Evolutionary conservation across 768 basidiomycete species (phyloP).

Genomic region (Termitomyces sp.): DNA sequence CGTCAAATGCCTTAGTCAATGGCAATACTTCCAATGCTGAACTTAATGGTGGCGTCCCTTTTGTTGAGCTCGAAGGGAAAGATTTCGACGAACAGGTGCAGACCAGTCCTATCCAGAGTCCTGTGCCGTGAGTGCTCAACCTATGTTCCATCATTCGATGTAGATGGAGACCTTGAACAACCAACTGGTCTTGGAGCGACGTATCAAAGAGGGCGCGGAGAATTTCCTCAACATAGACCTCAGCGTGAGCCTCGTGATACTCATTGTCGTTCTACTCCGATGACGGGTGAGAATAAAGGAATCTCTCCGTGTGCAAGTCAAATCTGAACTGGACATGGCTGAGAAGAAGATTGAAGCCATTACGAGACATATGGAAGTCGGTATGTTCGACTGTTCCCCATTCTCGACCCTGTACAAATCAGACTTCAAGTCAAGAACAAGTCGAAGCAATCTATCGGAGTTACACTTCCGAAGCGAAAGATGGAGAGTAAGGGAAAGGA

Average conservation of each 20-base stretch:
- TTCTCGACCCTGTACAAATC: constrained; percentile 7
- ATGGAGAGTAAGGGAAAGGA: constrained; percentile 14
- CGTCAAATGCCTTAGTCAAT: constrained; percentile 24
- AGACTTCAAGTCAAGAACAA: constrained; percentile 24
- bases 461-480: constrained; percentile 16
- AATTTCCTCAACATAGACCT: constrained; percentile 72
- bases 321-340: constrained; percentile 74
- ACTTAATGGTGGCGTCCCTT: constrained; percentile 22
- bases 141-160: not conserved
- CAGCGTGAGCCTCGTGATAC: constrained; percentile 32
- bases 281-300: constrained; percentile 33
- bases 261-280: not conserved
- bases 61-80: constrained; percentile 43
- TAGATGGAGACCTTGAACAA: constrained; percentile 66
- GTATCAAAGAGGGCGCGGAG: constrained; percentile 91
- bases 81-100: constrained; percentile 40
- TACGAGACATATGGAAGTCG: constrained; percentile 48
- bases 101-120: not conserved
- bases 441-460: constrained; percentile 16
- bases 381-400: constrained; percentile 27
- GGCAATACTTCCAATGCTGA: constrained; percentile 4
- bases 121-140: not conserved
- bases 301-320: constrained; percentile 64
- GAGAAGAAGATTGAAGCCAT: constrained; percentile 68
- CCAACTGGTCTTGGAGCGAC: constrained; percentile 68